phyloP scores from a whole-genome alignment of 306 rosid genomes.

The Castanospermum australe region DNA sequence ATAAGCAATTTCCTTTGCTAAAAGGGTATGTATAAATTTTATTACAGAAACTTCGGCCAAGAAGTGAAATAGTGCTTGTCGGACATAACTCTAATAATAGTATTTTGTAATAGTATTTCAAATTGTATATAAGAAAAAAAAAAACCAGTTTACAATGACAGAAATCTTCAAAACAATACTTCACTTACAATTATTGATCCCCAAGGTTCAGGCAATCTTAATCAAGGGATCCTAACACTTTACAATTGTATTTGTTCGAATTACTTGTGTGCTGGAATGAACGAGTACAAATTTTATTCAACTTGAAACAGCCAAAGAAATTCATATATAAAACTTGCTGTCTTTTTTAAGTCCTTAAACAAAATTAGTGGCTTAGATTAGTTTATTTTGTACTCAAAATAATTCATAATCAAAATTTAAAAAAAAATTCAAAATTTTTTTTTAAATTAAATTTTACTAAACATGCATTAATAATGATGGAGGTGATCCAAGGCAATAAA shows the following conservation, averaged over 20 bases:
- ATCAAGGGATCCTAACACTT: neutral
- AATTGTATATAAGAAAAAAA: neutral
- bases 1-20: neutral
- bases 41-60: neutral
- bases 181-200: neutral
- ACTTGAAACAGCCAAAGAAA: neutral
- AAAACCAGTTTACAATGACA: neutral
- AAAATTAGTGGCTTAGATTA: neutral
- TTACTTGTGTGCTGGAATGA: neutral
- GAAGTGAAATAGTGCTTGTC: neutral
- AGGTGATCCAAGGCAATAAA: no score
- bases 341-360: neutral
- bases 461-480: no score
- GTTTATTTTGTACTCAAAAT: no score
- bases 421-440: no score
- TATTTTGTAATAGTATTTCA: neutral
- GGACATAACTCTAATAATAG: neutral
- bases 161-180: neutral
- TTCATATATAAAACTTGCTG: neutral
- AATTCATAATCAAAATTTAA: no score
- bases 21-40: neutral
- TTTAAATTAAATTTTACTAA: no score
- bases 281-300: neutral
- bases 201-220: neutral
- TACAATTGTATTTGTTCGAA: no score